These are phyloP conservation scores for Dimocarpus longan DNA, from an alignment of 345 rosid species.

Conservation along the genomic window DNA sequence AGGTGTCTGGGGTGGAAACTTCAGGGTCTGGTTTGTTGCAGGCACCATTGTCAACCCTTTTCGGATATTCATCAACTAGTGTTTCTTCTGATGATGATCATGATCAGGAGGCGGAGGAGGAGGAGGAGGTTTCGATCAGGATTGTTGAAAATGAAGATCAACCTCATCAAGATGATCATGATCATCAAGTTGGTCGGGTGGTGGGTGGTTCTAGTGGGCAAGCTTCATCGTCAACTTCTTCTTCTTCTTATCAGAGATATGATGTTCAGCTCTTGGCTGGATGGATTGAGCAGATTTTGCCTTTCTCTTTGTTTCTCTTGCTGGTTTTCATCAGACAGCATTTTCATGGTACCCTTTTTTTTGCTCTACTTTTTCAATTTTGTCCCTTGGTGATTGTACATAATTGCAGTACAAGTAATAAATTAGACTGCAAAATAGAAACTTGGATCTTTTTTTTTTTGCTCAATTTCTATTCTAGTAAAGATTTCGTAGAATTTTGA, in stretches of 20 bases:
- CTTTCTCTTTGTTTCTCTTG: conserved; percentile 93
- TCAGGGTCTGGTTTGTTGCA: conserved; percentile 1
- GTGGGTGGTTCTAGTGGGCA: too few species aligned
- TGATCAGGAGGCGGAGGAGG: not conserved
- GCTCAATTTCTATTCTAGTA: too few species aligned
- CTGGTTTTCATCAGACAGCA: conserved; percentile 99
- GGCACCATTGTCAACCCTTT: not conserved
- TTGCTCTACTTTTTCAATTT: not conserved
- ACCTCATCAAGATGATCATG: not conserved
- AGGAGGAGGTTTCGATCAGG: not conserved
- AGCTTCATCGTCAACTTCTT: not conserved
- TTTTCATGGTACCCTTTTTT: conserved; percentile 69
- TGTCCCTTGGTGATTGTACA: too few species aligned
- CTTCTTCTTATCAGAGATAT: conserved; percentile 91
- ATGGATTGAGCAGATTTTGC: conserved; percentile 97
- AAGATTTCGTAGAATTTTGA: too few species aligned
- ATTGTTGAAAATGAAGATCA: not conserved
- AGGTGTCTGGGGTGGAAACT: not conserved
- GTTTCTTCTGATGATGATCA: not conserved
- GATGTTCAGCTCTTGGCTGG: conserved; percentile 99
- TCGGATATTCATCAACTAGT: not conserved
- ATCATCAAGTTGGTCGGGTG: not conserved
- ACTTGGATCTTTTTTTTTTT: too few species aligned
- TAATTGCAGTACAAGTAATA: too few species aligned
- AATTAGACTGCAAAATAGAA: too few species aligned